Evolutionary conservation across 2,329 filamentous ascomycete genomes (phyloP).

Genomic region (Beauveria caledonica): DNA sequence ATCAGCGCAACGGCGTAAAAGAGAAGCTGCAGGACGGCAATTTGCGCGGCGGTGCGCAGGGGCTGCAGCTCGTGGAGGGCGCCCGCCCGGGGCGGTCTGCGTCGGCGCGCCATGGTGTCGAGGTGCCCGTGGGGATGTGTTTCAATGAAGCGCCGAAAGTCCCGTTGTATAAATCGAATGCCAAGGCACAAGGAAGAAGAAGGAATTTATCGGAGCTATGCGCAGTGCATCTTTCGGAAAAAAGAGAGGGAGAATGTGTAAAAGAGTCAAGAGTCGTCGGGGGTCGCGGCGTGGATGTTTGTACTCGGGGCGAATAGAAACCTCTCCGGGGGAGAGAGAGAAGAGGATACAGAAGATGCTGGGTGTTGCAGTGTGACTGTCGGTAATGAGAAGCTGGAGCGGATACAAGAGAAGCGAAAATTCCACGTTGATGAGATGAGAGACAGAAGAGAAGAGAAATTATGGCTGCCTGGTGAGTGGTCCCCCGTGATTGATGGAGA

Average conservation of each 20-base stretch:
- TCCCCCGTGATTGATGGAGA: neutral
- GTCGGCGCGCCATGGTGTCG: conserved; percentile 43
- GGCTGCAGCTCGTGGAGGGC: conserved; percentile 54
- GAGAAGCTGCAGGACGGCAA: conserved; percentile 46
- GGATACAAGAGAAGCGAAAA: neutral
- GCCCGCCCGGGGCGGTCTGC: conserved; percentile 50
- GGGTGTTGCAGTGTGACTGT: neutral
- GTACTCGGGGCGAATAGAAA: neutral
- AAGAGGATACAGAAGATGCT: too few species aligned
- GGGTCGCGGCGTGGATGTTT: neutral
- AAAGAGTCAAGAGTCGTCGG: neutral
- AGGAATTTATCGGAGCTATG: neutral
- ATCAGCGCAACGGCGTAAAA: conserved; percentile 46
- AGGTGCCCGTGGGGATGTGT: neutral
- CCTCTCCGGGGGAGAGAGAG: too few species aligned
- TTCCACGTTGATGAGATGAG: neutral
- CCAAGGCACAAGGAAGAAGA: neutral
- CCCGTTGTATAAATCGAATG: too few species aligned
- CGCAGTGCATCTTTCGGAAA: neutral
- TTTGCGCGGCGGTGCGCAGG: conserved; percentile 51
- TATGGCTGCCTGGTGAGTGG: neutral
- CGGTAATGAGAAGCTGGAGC: neutral
- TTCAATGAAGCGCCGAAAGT: neutral
- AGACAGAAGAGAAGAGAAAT: neutral
- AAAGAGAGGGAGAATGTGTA: neutral